Conservation (phyloP, 805 yeast genomes). For the Cyberlindnera veronae region DNA sequence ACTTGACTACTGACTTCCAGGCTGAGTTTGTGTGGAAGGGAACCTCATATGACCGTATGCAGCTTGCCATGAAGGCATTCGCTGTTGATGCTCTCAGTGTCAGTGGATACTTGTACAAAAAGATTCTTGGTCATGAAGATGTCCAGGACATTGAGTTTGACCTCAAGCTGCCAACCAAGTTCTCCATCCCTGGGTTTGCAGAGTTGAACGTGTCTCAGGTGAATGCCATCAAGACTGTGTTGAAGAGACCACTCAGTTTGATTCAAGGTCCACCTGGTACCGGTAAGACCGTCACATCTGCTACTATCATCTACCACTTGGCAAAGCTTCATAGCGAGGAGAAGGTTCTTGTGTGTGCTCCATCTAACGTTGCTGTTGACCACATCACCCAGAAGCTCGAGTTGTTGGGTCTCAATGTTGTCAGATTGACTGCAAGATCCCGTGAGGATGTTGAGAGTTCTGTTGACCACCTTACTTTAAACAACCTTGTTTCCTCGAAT, state of each 20-base stretch:
- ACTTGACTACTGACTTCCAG: conserved; percentile 62
- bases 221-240: conserved; percentile 67
- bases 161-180: conserved; percentile 53
- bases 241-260: conserved; percentile 69
- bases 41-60: conserved; percentile 79
- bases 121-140: conserved; percentile 76
- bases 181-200: conserved; percentile 65
- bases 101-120: conserved; percentile 71
- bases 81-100: conserved; percentile 69
- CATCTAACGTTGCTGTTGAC: conserved; percentile 93
- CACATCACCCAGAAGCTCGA: conserved; percentile 76
- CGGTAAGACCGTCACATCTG: conserved; percentile 92
- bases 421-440: conserved; percentile 70
- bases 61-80: conserved; percentile 64
- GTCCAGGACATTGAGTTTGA: conserved; percentile 59
- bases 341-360: conserved; percentile 84
- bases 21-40: conserved; percentile 92
- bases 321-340: conserved; percentile 56
- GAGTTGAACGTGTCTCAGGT: conserved; percentile 75
- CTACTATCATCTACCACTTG: conserved; percentile 79
- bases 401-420: conserved; percentile 70
- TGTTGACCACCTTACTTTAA: conserved; percentile 55
- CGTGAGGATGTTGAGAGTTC: conserved; percentile 78
- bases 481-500: conserved; percentile 42
- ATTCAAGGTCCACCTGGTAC: conserved; percentile 98